Evolutionary conservation across 768 basidiomycete species (phyloP).

Genomic region (Boletus sp.): DNA sequence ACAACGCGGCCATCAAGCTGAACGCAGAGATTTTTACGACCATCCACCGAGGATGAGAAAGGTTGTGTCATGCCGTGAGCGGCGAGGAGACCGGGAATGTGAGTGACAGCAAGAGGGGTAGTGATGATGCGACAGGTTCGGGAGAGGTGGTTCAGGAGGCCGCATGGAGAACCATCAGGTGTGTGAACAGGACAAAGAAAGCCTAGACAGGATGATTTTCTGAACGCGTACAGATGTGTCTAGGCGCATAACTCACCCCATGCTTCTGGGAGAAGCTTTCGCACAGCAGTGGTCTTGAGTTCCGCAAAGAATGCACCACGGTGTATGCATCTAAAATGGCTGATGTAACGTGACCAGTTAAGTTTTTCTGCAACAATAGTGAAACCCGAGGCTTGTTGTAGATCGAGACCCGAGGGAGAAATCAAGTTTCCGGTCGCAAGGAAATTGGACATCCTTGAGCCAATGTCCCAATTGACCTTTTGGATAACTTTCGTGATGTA

Average conservation of each 20-base stretch:
- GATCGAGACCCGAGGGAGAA: slow-evolving; percentile 91
- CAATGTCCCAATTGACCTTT: slow-evolving; percentile 89
- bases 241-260: slow-evolving; percentile 66
- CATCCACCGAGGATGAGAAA: slow-evolving; percentile 78
- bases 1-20: slow-evolving; percentile 96
- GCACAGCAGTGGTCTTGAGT: slow-evolving; percentile 95
- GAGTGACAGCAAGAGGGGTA: slow-evolving; percentile 63
- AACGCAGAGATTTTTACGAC: slow-evolving; percentile 77
- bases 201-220: slow-evolving; percentile 43
- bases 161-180: slow-evolving; percentile 97
- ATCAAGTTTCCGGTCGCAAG: slow-evolving; percentile 95
- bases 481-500: slow-evolving; percentile 77
- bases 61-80: slow-evolving; percentile 94
- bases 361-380: slow-evolving; percentile 99
- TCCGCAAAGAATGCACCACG: slow-evolving; percentile 99
- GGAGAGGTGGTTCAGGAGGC: slow-evolving; percentile 94
- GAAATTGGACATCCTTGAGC: slow-evolving; percentile 87
- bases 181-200: slow-evolving; percentile 99
- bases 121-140: slow-evolving; percentile 92
- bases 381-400: slow-evolving; percentile 98
- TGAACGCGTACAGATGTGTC: slow-evolving; percentile 1
- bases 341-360: slow-evolving; percentile 98
- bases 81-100: slow-evolving; percentile 79
- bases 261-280: slow-evolving; percentile 94
- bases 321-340: slow-evolving; percentile 97